Percentiles rank a stretch among this genome's conserved stretches.
These are phyloP conservation scores for Achaetomium macrosporum DNA, from an alignment of 2,329 filamentous ascomycete species.

Conservation along the genomic window DNA sequence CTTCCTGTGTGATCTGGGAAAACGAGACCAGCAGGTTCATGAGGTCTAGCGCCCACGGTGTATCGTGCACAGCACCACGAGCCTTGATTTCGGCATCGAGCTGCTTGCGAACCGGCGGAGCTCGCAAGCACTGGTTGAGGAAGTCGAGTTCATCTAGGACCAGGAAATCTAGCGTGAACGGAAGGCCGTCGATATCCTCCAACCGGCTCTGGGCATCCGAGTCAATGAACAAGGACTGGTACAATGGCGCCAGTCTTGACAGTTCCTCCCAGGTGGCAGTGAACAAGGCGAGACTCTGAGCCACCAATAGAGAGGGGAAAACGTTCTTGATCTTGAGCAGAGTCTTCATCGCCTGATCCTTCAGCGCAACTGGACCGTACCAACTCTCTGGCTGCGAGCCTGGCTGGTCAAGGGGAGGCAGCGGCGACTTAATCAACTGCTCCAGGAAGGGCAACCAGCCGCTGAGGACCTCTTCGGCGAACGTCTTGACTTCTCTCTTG, in stretches of 20 bases:
- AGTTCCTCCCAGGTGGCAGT: constrained; percentile 86
- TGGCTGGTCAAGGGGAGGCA: constrained; percentile 60
- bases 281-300: constrained; percentile 79
- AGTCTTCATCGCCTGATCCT: constrained; percentile 90
- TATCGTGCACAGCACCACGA: constrained; percentile 53
- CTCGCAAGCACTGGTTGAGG: constrained; percentile 83
- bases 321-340: constrained; percentile 82
- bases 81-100: constrained; percentile 72
- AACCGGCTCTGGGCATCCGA: constrained; percentile 80
- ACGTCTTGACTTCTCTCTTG: constrained; percentile 75
- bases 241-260: constrained; percentile 62
- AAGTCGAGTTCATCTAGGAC: constrained; percentile 93
- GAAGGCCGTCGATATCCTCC: constrained; percentile 85
- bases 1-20: constrained; percentile 84
- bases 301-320: constrained; percentile 74
- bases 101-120: constrained; percentile 80
- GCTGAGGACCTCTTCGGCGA: constrained; percentile 78
- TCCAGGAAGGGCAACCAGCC: constrained; percentile 90
- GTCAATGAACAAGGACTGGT: constrained; percentile 79
- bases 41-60: constrained; percentile 79
- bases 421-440: constrained; percentile 64
- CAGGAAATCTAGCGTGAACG: constrained; percentile 90
- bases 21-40: constrained; percentile 82
- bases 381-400: constrained; percentile 59
- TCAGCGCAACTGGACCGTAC: constrained; percentile 78